Base-by-base conservation (phyloP, 2,329 filamentous ascomycete genomes). In the Exserohilum rostratum region DNA sequence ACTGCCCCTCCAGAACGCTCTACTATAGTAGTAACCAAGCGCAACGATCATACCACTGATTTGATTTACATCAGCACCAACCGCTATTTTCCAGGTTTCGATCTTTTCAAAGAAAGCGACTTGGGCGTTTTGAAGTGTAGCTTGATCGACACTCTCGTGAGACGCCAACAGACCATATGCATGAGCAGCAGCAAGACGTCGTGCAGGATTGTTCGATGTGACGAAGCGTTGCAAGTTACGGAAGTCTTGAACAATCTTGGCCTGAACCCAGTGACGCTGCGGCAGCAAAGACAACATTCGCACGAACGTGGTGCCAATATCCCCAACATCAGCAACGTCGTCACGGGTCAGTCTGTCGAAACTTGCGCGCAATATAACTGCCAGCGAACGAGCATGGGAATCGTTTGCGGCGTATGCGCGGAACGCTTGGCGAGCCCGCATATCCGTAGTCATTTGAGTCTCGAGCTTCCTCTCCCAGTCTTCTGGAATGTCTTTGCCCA, bases 381-480 rank as follows among this genome's bases (percentile, higher is more conserved):
- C 68, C 34, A 82, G 62, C 20, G 77, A 64, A 38, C 55, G 57
- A 22, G 69, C 67, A 60, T 76, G 74, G 25, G 71, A 57, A 30
- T 71, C 65, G 17, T 66, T 57, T 17, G 68, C 58, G 6, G 74
- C 65, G 58, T 88, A 85, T 0, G 69, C 67, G 50, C 81, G 83
- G 50, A 92, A 81, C 5, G 81, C 81, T 22, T 82, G 74, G 35
- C 90, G 83, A 10, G 86, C 85, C 40, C 82, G 78, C 53, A 88
- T 82, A 66, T 93, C 89, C 5, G 88, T 90, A 35, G 86, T 83
- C 27, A 95, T 80, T 6, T 89, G 81, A 1, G 87, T 85, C 62
- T 93, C 89, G 2, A 98, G 80, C 62, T 89, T 88, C 40, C 87
- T 82, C 70, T 92, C 89, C 95, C 95, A 98, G 58, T 93, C 90